These are phyloP conservation scores for Kentomonas sorsogonicus DNA, from an alignment of 208 protist genomes.

Conservation along the genomic window DNA sequence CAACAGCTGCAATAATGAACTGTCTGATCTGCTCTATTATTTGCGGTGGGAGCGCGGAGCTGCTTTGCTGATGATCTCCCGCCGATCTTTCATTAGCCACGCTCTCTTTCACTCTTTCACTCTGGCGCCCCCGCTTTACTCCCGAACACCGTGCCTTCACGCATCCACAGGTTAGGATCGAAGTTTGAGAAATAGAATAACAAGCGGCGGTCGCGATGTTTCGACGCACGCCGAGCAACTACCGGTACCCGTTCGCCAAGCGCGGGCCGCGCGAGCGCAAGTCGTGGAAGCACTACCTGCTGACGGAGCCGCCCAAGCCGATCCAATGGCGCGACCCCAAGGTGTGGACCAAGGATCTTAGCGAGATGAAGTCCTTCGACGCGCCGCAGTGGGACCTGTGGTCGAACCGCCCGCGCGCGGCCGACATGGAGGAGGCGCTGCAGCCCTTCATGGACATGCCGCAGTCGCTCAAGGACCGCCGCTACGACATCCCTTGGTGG, in stretches of 20 bases:
- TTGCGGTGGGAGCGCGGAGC: too few species aligned
- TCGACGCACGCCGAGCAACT: too few species aligned
- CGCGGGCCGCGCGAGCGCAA: constrained; percentile 82
- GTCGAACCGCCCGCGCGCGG: constrained; percentile 76
- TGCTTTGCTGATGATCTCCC: too few species aligned
- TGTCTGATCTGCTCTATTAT: too few species aligned
- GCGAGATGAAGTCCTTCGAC: constrained; percentile 89
- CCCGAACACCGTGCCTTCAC: too few species aligned
- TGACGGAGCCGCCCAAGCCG: constrained; percentile 85
- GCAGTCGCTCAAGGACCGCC: constrained; percentile 86
- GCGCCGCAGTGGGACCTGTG: constrained; percentile 90
- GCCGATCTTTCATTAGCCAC: too few species aligned
- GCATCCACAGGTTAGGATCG: too few species aligned
- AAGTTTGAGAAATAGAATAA: background rate
- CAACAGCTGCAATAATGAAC: too few species aligned
- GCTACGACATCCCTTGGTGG: constrained; percentile 92
- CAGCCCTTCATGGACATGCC: constrained; percentile 94
- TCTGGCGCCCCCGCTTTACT: too few species aligned
- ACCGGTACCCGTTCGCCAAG: constrained; percentile 87
- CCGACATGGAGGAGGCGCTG: constrained; percentile 90
- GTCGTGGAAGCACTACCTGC: constrained; percentile 89
- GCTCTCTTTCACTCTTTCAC: too few species aligned
- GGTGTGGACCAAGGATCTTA: constrained; percentile 88
- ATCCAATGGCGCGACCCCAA: constrained; percentile 88
- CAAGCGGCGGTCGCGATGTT: too few species aligned